These are phyloP conservation scores for Draba incana DNA, from an alignment of 345 rosid genomes.

Conservation along the genomic window DNA sequence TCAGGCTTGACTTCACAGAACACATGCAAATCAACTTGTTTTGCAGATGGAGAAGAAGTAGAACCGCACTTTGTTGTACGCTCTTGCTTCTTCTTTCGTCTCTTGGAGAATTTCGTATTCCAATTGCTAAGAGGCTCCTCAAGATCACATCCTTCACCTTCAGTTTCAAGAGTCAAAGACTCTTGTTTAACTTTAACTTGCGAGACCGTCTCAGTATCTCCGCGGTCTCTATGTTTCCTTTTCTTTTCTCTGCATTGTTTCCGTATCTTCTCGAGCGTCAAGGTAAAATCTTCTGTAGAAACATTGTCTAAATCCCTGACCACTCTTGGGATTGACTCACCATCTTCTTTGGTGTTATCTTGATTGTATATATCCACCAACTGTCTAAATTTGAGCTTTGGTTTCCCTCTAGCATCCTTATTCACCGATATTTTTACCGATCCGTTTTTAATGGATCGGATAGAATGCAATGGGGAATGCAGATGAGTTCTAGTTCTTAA, in stretches of 20 bases:
- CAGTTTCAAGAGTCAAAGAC: constrained; percentile 9
- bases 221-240: constrained; percentile 45
- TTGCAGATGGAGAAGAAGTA: constrained; percentile 4
- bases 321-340: constrained; percentile 32
- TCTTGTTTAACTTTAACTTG: constrained; percentile 39
- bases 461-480: constrained; percentile 45
- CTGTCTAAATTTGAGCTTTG: constrained; percentile 52
- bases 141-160: constrained; percentile 51
- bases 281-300: constrained; percentile 37
- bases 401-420: constrained; percentile 44
- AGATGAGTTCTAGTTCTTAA: constrained; percentile 51
- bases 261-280: constrained; percentile 62
- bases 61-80: constrained; percentile 28
- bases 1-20: constrained; percentile 47
- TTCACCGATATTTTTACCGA: constrained; percentile 42
- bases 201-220: constrained; percentile 26
- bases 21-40: constrained; percentile 18
- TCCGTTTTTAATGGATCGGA: constrained; percentile 51
- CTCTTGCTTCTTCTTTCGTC: constrained; percentile 44
- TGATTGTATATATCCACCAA: constrained; percentile 50
- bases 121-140: constrained; percentile 57
- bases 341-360: neutral
- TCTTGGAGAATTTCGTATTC: constrained; percentile 54
- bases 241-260: constrained; percentile 59
- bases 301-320: constrained; percentile 34